phyloP scores from a whole-genome alignment of 73 alveolate genomes.

The Uronychia setigera region DNA sequence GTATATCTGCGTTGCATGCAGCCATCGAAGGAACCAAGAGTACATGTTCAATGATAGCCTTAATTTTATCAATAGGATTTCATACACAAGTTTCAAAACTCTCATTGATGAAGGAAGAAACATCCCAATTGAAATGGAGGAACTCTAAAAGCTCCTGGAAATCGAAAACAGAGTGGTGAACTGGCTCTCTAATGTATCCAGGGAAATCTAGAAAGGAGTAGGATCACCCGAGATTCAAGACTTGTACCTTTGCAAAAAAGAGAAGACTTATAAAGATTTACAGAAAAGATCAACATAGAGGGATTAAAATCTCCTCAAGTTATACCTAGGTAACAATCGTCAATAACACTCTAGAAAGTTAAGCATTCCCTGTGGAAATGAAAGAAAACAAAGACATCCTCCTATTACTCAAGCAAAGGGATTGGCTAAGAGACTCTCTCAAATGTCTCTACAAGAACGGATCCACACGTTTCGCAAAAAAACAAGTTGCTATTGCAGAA shows the following conservation, averaged over 20 bases:
- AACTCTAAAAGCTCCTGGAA: background rate
- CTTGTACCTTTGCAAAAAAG: background rate
- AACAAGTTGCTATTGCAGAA: background rate
- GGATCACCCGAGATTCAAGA: background rate
- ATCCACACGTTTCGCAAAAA: constrained; percentile 8
- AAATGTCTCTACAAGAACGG: constrained; percentile 7
- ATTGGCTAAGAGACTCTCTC: constrained; percentile 14
- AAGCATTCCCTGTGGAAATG: constrained; percentile 41
- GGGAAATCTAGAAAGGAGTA: background rate
- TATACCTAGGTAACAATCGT: too few species aligned
- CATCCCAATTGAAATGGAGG: background rate
- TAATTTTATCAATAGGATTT: background rate
- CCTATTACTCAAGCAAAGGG: constrained; percentile 16
- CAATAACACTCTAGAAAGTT: constrained; percentile 53
- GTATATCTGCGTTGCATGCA: constrained; percentile 76
- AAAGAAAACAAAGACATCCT: constrained; percentile 16
- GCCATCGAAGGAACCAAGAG: background rate
- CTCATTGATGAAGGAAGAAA: background rate
- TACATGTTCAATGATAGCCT: background rate
- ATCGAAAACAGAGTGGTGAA: background rate
- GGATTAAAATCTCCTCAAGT: constrained; percentile 7
- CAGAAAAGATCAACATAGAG: background rate
- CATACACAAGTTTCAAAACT: background rate
- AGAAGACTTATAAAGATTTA: background rate
- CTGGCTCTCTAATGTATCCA: background rate